A percentile compares a stretch with the other conserved stretches of the same genome.
phyloP scores from a whole-genome alignment of 495 filamentous ascomycete genomes.

The Xylaria telfairii region DNA sequence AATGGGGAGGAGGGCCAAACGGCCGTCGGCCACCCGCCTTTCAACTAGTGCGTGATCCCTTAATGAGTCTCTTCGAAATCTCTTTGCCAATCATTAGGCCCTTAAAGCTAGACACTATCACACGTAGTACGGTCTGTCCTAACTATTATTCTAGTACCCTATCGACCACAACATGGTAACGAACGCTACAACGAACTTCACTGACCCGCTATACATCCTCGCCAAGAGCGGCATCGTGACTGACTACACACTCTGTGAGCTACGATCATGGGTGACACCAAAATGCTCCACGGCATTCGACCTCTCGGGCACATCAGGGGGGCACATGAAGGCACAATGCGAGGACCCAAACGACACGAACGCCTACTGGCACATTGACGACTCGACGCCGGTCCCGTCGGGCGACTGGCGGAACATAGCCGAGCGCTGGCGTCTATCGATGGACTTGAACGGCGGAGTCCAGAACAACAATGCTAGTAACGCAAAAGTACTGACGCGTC shows the following conservation, averaged over 20 bases:
- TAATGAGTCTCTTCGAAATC: too few relatives aligned
- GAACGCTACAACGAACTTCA: slow-evolving; percentile 50
- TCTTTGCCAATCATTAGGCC: background rate
- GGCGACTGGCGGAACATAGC: slow-evolving; percentile 67
- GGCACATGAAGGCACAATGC: slow-evolving; percentile 60
- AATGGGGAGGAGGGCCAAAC: slow-evolving; percentile 58
- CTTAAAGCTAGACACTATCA: background rate
- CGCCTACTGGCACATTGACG: slow-evolving; percentile 55
- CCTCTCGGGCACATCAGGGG: slow-evolving; percentile 61
- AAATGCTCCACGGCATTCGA: slow-evolving; percentile 68
- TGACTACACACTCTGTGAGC: slow-evolving; percentile 66
- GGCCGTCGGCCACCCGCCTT: slow-evolving; percentile 66
- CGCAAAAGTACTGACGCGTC: slow-evolving; percentile 66
- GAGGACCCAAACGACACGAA: slow-evolving; percentile 57
- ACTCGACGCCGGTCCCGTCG: slow-evolving; percentile 34
- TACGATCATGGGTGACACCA: slow-evolving; percentile 63
- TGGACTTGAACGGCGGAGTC: slow-evolving; percentile 67
- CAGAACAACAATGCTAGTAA: slow-evolving; percentile 64
- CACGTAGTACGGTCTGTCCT: background rate
- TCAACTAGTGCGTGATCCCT: slow-evolving; percentile 48
- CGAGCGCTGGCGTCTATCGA: slow-evolving; percentile 58
- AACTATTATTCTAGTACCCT: slow-evolving; percentile 48
- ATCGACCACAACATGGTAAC: slow-evolving; percentile 68
- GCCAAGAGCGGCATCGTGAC: slow-evolving; percentile 51
- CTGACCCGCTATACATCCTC: slow-evolving; percentile 67